Conservation (phyloP, 352 stramenopile genomes). For the Pythium plurisporium region DNA sequence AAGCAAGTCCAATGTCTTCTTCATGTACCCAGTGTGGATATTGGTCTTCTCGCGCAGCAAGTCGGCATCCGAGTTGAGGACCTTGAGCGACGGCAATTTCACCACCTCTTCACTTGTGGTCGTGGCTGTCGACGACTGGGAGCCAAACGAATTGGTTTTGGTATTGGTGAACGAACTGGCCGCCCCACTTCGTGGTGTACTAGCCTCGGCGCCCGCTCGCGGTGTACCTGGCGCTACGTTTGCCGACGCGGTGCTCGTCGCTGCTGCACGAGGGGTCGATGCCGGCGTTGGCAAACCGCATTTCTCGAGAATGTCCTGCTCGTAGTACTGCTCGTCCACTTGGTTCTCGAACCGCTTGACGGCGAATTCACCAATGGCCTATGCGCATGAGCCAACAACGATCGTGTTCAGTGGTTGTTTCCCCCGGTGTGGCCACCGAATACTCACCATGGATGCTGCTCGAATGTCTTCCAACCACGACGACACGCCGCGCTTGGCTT, state of each 20-base stretch:
- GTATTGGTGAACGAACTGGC: neutral
- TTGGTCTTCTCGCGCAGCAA: constrained; percentile 50
- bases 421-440: no score
- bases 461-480: constrained; percentile 73
- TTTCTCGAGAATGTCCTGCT: constrained; percentile 73
- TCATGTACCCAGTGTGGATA: constrained; percentile 71
- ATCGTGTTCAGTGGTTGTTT: no score
- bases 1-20: constrained; percentile 47
- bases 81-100: constrained; percentile 62
- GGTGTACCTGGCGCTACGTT: neutral
- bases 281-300: constrained; percentile 30
- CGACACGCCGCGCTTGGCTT: constrained; percentile 58
- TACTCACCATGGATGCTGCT: constrained; percentile 42
- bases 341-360: constrained; percentile 74
- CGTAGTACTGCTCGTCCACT: constrained; percentile 69
- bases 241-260: neutral
- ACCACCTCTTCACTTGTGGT: constrained; percentile 24
- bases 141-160: constrained; percentile 1
- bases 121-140: constrained; percentile 5
- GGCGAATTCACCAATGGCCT: constrained; percentile 61
- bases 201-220: neutral
- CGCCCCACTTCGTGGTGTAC: constrained; percentile 1
- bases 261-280: constrained; percentile 11
- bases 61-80: constrained; percentile 66
- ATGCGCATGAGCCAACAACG: neutral